Evolutionary conservation across 768 basidiomycete genomes (phyloP).

Genomic region (Ephemerocybe angulata): DNA sequence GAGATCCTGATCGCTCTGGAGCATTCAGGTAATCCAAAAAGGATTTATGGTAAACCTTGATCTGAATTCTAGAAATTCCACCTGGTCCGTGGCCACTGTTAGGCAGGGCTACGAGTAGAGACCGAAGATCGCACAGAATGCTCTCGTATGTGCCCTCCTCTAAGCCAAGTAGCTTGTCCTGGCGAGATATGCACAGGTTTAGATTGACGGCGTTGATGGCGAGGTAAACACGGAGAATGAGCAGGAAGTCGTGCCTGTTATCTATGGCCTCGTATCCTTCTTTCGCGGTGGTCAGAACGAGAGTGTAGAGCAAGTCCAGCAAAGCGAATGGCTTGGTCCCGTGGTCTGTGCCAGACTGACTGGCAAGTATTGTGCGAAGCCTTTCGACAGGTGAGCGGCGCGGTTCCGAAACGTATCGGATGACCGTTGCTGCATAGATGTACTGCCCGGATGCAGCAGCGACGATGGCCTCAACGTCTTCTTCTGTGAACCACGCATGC

Average conservation of each 20-base stretch:
- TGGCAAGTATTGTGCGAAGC: neutral
- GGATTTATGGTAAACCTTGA: no score
- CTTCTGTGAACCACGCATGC: no score
- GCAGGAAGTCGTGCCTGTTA: neutral
- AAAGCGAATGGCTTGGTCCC: neutral
- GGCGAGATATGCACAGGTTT: no score
- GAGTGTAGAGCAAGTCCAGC: conserved; percentile 5
- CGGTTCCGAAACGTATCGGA: conserved; percentile 14
- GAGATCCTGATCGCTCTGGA: no score
- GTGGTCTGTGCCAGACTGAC: neutral
- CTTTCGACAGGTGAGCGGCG: neutral
- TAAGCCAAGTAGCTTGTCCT: neutral
- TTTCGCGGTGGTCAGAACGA: neutral
- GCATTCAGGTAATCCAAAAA: no score
- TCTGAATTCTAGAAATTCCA: no score
- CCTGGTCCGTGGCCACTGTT: no score
- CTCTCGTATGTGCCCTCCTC: neutral
- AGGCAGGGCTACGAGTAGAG: no score
- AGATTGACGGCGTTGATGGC: neutral
- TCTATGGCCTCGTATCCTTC: neutral
- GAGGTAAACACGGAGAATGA: neutral
- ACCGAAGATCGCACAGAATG: neutral
- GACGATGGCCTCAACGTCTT: conserved; percentile 6
- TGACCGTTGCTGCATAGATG: conserved; percentile 11
- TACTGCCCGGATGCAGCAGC: conserved; percentile 12